Conservation (phyloP, 495 filamentous ascomycete species). For the Xylaria bambusicola region DNA sequence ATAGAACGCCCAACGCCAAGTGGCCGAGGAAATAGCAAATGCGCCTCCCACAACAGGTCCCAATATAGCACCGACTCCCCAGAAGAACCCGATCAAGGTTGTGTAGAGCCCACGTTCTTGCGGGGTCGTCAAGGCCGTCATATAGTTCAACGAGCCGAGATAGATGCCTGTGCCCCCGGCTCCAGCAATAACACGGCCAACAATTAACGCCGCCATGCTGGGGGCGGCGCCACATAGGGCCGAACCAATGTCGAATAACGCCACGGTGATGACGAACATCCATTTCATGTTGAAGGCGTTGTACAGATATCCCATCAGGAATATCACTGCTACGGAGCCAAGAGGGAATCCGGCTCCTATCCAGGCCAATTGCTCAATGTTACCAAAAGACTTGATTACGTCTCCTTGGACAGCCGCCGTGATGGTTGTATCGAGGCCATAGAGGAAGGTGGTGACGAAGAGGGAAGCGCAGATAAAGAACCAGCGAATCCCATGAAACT, state of each 20-base stretch:
- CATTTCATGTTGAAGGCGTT: conserved; percentile 55
- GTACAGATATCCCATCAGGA: conserved; percentile 38
- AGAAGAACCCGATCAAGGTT: conserved; percentile 44
- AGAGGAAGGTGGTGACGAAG: conserved; percentile 53
- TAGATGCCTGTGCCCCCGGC: conserved; percentile 54
- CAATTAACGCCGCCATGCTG: conserved; percentile 52
- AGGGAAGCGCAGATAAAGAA: conserved; percentile 48
- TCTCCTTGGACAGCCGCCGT: conserved; percentile 60
- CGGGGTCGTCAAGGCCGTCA: conserved; percentile 45
- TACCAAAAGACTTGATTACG: conserved; percentile 51
- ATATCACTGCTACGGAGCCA: conserved; percentile 48
- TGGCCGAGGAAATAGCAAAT: conserved; percentile 53
- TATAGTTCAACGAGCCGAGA: conserved; percentile 46
- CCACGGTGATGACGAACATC: conserved; percentile 49
- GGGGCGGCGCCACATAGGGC: conserved; percentile 57
- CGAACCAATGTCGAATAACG: conserved; percentile 54
- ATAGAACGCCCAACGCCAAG: conserved; percentile 69
- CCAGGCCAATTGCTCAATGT: conserved; percentile 60
- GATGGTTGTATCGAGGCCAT: conserved; percentile 63
- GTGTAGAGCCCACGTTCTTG: conserved; percentile 52
- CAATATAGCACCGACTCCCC: conserved; percentile 55
- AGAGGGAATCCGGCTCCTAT: conserved; percentile 57
- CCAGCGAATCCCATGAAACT: conserved; percentile 37
- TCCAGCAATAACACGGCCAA: conserved; percentile 47
- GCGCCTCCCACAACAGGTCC: conserved; percentile 66